These are phyloP conservation scores for Allantophomopsis lycopodina DNA, from an alignment of 2,329 filamentous ascomycete genomes.

Conservation along the genomic window DNA sequence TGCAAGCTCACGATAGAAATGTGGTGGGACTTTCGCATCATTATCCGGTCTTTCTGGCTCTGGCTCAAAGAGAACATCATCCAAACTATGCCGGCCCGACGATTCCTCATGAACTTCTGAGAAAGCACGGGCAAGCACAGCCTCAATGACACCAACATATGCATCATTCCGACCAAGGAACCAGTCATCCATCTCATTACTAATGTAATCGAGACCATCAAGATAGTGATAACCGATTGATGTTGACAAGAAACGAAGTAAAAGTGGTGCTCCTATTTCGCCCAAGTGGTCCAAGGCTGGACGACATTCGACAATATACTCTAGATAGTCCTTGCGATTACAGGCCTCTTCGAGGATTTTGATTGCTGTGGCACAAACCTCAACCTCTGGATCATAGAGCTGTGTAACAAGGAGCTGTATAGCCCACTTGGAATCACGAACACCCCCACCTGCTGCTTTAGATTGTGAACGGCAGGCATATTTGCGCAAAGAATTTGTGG, in stretches of 20 bases:
- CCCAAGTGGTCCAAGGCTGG: conserved; percentile 90
- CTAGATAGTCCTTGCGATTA: conserved; percentile 78
- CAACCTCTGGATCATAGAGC: conserved; percentile 91
- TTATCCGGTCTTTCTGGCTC: conserved; percentile 28
- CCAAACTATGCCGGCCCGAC: conserved; percentile 17
- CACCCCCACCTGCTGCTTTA: conserved; percentile 23
- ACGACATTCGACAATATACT: conserved; percentile 93
- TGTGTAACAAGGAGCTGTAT: conserved; percentile 96
- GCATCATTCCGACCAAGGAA: conserved; percentile 91
- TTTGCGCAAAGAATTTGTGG: conserved; percentile 75
- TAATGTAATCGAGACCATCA: conserved; percentile 94
- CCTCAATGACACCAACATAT: conserved; percentile 91
- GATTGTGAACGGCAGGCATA: conserved; percentile 53
- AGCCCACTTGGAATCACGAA: conserved; percentile 79
- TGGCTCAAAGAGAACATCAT: conserved; percentile 22
- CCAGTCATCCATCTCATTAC: conserved; percentile 99
- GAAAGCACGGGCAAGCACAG: conserved; percentile 82
- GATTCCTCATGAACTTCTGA: conserved; percentile 28
- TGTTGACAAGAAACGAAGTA: conserved; percentile 86
- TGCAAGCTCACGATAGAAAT: conserved; percentile 93
- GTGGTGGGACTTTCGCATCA: conserved; percentile 59
- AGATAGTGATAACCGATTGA: conserved; percentile 97
- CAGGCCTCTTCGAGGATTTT: conserved; percentile 97
- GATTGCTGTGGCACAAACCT: conserved; percentile 90
- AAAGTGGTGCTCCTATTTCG: conserved; percentile 86